Evolutionary conservation across 139 green algal species (phyloP).

Genomic region (Chlorella sorokiniana): DNA sequence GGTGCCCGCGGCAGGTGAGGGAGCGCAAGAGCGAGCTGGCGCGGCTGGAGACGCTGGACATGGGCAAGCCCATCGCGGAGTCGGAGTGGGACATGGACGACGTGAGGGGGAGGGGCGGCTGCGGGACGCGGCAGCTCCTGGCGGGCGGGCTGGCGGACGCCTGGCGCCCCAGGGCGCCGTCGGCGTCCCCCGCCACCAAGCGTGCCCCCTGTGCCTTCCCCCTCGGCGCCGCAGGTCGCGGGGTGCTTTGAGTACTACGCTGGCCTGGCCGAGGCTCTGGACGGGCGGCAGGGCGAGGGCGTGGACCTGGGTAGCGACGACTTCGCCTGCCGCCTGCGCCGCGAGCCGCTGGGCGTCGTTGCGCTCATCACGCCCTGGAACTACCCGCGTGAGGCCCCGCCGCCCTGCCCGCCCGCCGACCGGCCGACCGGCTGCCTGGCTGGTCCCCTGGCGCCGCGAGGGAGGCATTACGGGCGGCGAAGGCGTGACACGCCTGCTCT

Average conservation of each 20-base stretch:
- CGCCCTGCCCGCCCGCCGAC: no score
- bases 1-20: slow-evolving; percentile 48
- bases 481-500: no score
- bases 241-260: slow-evolving; percentile 82
- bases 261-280: slow-evolving; percentile 81
- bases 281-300: slow-evolving; percentile 57
- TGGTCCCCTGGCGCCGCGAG: no score
- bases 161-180: no score
- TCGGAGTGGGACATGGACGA: slow-evolving; percentile 84
- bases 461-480: no score
- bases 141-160: neutral
- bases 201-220: no score
- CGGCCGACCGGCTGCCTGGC: neutral
- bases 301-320: slow-evolving; percentile 74
- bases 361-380: slow-evolving; percentile 91
- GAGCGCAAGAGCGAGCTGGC: slow-evolving; percentile 70
- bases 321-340: slow-evolving; percentile 51
- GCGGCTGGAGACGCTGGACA: slow-evolving; percentile 76
- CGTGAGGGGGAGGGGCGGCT: slow-evolving; percentile 37
- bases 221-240: slow-evolving; percentile 41
- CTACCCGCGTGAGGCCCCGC: slow-evolving; percentile 58
- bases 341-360: slow-evolving; percentile 53
- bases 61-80: slow-evolving; percentile 88
- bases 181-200: no score
- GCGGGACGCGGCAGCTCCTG: neutral